A percentile compares a stretch with the other conserved stretches of the same genome.
Evolutionary conservation across 2,329 filamentous ascomycete species (phyloP).

Genomic region (Thyridium curvatum): DNA sequence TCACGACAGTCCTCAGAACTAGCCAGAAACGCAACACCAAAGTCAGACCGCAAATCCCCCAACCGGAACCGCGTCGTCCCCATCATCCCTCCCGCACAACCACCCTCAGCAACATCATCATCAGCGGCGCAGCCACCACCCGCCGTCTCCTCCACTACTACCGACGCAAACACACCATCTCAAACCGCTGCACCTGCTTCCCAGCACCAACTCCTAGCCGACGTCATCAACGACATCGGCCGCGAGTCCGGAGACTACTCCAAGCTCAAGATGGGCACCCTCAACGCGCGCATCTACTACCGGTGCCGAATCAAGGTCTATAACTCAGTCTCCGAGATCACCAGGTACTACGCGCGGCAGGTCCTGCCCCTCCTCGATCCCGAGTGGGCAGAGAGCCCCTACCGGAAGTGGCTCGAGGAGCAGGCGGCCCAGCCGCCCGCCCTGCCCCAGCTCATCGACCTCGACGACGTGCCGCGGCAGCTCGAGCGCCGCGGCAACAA

Average conservation of each 20-base stretch:
- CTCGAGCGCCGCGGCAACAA: constrained; percentile 14
- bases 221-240: constrained; percentile 19
- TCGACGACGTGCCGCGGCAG: constrained; percentile 13
- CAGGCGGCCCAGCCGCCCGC: constrained; percentile 19
- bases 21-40: too few relatives aligned
- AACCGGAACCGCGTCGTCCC: neutral
- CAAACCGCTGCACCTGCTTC: neutral
- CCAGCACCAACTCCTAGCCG: constrained; percentile 15
- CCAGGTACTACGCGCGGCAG: constrained; percentile 36
- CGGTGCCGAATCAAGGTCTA: constrained; percentile 35
- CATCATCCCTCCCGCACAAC: neutral
- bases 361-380: constrained; percentile 28
- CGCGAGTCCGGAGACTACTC: constrained; percentile 17
- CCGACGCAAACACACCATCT: constrained; percentile 3
- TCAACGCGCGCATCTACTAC: constrained; percentile 26
- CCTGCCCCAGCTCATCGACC: constrained; percentile 14
- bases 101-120: too few relatives aligned
- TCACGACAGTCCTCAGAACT: too few relatives aligned
- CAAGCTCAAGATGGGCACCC: constrained; percentile 17
- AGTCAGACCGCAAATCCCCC: too few relatives aligned
- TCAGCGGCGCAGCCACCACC: too few relatives aligned
- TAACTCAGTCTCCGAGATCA: constrained; percentile 26
- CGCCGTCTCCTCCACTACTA: constrained; percentile 3
- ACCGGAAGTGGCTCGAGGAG: constrained; percentile 26
- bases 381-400: constrained; percentile 22